Evolutionary conservation across 805 yeast genomes (phyloP).

Genomic region (Saccharomyces eubayanus): DNA sequence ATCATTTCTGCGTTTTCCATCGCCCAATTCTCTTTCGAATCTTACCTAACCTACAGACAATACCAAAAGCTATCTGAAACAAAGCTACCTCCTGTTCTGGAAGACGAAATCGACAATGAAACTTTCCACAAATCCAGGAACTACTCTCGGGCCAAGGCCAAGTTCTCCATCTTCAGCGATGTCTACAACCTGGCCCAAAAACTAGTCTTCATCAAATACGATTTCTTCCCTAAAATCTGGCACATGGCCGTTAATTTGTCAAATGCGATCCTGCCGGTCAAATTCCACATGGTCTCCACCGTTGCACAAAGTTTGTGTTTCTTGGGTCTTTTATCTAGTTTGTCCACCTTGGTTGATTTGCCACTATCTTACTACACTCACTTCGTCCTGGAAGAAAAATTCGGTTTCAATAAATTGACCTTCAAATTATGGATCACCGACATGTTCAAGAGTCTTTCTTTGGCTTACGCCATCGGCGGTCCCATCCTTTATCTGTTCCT

Average conservation of each 20-base stretch:
- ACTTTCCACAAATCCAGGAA: conserved; percentile 70
- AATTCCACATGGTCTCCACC: conserved; percentile 39
- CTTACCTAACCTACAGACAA: conserved; percentile 70
- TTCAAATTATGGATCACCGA: conserved; percentile 64
- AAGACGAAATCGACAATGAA: conserved; percentile 58
- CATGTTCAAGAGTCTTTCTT: conserved; percentile 47
- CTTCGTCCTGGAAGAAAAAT: conserved; percentile 85
- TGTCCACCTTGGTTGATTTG: conserved; percentile 46
- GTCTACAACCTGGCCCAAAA: conserved; percentile 47
- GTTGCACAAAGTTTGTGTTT: conserved; percentile 68
- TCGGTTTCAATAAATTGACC: conserved; percentile 88
- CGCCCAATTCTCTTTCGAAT: conserved; percentile 67
- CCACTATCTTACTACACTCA: conserved; percentile 71
- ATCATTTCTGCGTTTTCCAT: conserved; percentile 66
- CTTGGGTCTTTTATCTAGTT: conserved; percentile 40
- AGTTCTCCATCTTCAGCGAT: conserved; percentile 52
- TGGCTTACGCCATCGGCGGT: conserved; percentile 54
- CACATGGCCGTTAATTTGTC: conserved; percentile 36
- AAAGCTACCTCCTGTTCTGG: conserved; percentile 60
- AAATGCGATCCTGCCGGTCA: conserved; percentile 20
- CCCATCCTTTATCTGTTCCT: conserved; percentile 70
- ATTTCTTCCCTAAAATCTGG: conserved; percentile 62
- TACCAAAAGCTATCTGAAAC: conserved; percentile 48
- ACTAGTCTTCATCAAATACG: conserved; percentile 47
- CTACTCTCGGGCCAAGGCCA: conserved; percentile 72